These are phyloP conservation scores for Kondoa subrosea DNA, from an alignment of 768 basidiomycete genomes.

Conservation along the genomic window DNA sequence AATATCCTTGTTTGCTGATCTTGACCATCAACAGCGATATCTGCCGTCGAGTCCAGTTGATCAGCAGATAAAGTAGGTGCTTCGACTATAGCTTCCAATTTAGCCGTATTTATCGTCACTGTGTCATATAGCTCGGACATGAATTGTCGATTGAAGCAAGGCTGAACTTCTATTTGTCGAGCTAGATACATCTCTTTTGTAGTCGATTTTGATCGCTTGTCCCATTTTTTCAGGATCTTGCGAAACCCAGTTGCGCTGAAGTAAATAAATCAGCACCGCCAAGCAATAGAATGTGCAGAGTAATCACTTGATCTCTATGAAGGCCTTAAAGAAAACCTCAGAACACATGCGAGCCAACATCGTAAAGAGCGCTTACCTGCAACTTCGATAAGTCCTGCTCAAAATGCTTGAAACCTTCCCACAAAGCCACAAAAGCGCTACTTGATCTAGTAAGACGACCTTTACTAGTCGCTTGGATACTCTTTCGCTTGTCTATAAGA, in stretches of 20 bases:
- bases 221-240: slow-evolving; percentile 96
- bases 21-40: slow-evolving; percentile 10
- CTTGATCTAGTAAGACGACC: slow-evolving; percentile 40
- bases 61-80: slow-evolving; percentile 19
- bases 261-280: slow-evolving; percentile 42
- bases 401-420: slow-evolving; percentile 85
- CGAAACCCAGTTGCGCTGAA: slow-evolving; percentile 92
- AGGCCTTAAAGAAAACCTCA: not conserved
- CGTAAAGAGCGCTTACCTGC: slow-evolving; percentile 43
- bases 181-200: slow-evolving; percentile 95
- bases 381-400: slow-evolving; percentile 88
- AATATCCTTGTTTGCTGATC: not conserved
- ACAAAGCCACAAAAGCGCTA: slow-evolving; percentile 44
- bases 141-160: slow-evolving; percentile 41
- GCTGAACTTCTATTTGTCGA: slow-evolving; percentile 96
- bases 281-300: not conserved
- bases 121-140: slow-evolving; percentile 90
- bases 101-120: slow-evolving; percentile 12
- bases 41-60: slow-evolving; percentile 8
- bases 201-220: slow-evolving; percentile 81
- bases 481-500: slow-evolving; percentile 74
- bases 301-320: slow-evolving; percentile 3
- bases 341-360: not conserved
- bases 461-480: slow-evolving; percentile 51
- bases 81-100: slow-evolving; percentile 19